Evolutionary conservation across 345 rosid species (phyloP).

Genomic region (Salix brachista): DNA sequence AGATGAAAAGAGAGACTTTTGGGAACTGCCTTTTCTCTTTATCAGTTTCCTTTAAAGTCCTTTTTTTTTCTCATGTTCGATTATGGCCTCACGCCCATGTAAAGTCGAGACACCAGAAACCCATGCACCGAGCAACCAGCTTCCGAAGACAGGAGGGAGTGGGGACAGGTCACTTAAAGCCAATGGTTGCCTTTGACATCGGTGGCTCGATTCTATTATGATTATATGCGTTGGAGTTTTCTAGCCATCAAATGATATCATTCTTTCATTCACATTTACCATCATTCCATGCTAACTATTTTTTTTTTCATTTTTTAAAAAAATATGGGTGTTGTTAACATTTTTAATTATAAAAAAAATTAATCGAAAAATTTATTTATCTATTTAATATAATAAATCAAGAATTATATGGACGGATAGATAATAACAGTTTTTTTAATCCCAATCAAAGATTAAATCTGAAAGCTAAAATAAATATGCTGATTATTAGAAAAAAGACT

Average conservation of each 20-base stretch:
- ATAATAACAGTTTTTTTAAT: no score
- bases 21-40: neutral
- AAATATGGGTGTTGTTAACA: no score
- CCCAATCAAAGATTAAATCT: no score
- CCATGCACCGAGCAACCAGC: conserved; percentile 9
- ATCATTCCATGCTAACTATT: neutral
- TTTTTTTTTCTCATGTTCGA: conserved; percentile 1
- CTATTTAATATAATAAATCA: no score
- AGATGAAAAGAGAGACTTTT: conserved; percentile 3
- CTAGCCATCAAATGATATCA: neutral
- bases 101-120: conserved; percentile 16
- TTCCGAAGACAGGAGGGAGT: conserved; percentile 3
- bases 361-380: no score
- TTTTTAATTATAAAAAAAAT: no score
- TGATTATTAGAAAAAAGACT: no score
- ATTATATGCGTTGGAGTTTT: neutral
- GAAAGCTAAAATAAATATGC: no score
- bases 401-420: no score
- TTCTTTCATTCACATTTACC: no score
- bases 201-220: neutral
- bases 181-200: conserved; percentile 11
- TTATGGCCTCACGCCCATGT: conserved; percentile 7
- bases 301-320: no score
- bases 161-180: neutral
- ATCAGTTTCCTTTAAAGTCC: neutral